A percentile compares a stretch with the other conserved stretches of the same genome.
phyloP scores from a whole-genome alignment of 2,329 filamentous ascomycete genomes.

The Fusarium sp. region DNA sequence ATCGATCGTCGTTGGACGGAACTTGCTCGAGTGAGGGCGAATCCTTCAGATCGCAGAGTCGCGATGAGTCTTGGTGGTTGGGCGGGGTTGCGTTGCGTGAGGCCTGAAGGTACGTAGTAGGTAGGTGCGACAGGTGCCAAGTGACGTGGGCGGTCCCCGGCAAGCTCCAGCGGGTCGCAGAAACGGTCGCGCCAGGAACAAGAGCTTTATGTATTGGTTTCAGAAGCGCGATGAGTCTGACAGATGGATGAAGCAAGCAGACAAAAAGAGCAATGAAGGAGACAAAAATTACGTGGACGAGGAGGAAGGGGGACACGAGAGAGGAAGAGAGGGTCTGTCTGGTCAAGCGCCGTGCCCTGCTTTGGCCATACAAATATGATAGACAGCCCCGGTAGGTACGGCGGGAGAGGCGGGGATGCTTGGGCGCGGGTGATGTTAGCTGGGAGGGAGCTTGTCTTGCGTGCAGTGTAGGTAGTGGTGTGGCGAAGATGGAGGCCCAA shows the following conservation, averaged over 20 bases:
- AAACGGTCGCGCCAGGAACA: conserved; percentile 46
- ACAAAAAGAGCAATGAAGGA: conserved; percentile 9
- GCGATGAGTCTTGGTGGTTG: conserved; percentile 27
- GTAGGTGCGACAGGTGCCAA: conserved; percentile 3
- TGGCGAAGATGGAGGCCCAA: background rate
- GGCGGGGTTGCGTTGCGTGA: conserved; percentile 39
- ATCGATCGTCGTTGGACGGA: conserved; percentile 8
- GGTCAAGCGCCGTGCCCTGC: conserved; percentile 28
- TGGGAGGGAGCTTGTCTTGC: conserved; percentile 23
- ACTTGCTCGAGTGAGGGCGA: conserved; percentile 19
- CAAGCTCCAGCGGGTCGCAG: conserved; percentile 45
- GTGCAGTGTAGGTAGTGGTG: background rate
- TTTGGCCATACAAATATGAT: conserved; percentile 1
- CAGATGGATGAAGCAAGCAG: background rate
- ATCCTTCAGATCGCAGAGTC: conserved; percentile 5
- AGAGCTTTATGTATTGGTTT: conserved; percentile 10
- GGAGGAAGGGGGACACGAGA: background rate
- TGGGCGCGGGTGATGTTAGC: background rate
- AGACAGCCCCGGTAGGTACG: background rate
- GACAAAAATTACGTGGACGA: conserved; percentile 1
- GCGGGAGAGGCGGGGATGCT: background rate
- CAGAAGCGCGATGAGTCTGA: conserved; percentile 2
- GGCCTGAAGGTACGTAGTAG: conserved; percentile 5
- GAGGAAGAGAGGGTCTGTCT: conserved; percentile 23
- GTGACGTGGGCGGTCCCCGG: conserved; percentile 28